Evolutionary conservation across 2,329 filamentous ascomycete species (phyloP), one percentile per base, ranked within the genome.

Genomic region (Ciborinia camelliae): DNA sequence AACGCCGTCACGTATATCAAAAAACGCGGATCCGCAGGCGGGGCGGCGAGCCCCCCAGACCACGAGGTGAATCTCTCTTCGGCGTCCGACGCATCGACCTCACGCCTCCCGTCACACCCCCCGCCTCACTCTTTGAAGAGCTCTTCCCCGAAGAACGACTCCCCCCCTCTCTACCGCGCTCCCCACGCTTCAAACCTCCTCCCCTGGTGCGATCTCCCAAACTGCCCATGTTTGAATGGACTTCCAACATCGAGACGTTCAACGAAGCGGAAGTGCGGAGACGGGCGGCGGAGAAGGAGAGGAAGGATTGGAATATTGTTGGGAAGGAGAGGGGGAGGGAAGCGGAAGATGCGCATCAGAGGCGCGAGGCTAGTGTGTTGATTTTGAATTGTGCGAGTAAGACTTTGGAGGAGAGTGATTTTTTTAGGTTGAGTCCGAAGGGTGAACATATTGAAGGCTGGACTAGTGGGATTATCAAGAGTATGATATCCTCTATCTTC

Each of bases 371-470:
- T 14, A 53, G 67, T 37, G 67, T 75, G 26, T 79, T 93, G 48
- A 79, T 87, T 50, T 76, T 92, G 45, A 79, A 79, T 26, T 82
- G 84, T 47, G 81, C 85, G 8, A 85, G 84, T 71, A 81, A 81
- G 64, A 81, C 83, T 26, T 80, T 93, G 51, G 79, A 80, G 26
- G 84, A 88, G 70, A 84, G 82, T 69, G 90, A 94, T 77, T 93
- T 94, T 76, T 82, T 85, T 68, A 86, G 90, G 63, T 76, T 92
- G 23, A 81, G 86, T 6, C 82, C 83, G 1, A 84, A 82, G 71
- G 85, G 86, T 53, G 76, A 80, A 62, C 86, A 90, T 70, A 82
- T 93, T 41, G 85, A 89, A 67, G 82, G 82, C 48, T 92, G 90
- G 90, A 80, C 83, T 12, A 81, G 80, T 63, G 85, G 85, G 35